phyloP scores from a whole-genome alignment of 257 asterid genomes.

The Solanum chilense region DNA sequence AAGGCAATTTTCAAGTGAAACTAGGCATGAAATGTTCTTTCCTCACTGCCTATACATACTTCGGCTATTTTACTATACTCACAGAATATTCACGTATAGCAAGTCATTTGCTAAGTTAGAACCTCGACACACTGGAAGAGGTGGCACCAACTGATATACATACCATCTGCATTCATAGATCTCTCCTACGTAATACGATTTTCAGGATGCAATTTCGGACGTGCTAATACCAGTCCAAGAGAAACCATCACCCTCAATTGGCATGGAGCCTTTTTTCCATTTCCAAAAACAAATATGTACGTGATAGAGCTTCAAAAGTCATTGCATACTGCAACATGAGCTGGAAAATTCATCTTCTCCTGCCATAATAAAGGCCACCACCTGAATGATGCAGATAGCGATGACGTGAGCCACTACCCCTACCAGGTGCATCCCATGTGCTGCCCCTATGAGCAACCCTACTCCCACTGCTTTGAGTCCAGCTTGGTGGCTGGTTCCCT shows the following conservation, averaged over 20 bases:
- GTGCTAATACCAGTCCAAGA: background rate
- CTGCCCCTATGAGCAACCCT: conserved; percentile 52
- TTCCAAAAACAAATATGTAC: background rate
- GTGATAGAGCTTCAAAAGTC: background rate
- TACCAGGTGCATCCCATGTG: conserved; percentile 62
- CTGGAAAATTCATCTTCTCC: conserved; percentile 42
- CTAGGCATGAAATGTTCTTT: background rate
- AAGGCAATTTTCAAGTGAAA: background rate
- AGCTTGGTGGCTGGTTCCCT: conserved; percentile 47
- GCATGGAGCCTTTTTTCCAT: background rate
- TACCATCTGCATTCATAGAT: background rate
- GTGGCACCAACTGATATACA: background rate
- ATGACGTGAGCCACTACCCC: conserved; percentile 55
- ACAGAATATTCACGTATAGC: background rate
- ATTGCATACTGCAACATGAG: background rate
- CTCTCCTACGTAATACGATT: background rate
- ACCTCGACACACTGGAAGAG: background rate
- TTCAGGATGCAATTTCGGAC: background rate
- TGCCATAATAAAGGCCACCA: conserved; percentile 70
- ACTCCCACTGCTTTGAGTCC: conserved; percentile 51
- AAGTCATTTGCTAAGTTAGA: background rate
- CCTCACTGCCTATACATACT: background rate
- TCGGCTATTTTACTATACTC: background rate
- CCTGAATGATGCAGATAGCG: conserved; percentile 67
- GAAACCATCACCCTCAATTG: background rate